Base-by-base conservation (phyloP, 2,329 filamentous ascomycete species). In the Cladosporium sp. region DNA sequence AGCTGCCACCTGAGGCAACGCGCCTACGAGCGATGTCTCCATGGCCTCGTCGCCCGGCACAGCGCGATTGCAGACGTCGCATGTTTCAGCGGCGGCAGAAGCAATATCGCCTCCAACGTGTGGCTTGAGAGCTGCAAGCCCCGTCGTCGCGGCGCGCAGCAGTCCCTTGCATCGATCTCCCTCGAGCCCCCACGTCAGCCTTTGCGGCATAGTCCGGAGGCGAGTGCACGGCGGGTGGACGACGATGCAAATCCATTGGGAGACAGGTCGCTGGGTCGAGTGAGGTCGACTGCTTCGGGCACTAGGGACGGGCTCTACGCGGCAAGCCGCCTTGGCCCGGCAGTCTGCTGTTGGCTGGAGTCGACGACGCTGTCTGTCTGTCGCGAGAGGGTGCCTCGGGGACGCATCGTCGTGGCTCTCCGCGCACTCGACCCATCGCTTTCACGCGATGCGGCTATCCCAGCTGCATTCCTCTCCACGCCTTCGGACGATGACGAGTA, bases 221-320 rank as follows among this genome's bases (percentile, higher is more conserved):
- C 47, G 47, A 50, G 30, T 11, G 20, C 47, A 20, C 15, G 3
- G 8, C 47, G 47, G 43, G 43, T 47, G 43, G 43, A 47, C 20
- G 47, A 30, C 19, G 47, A 37, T 20, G 36, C 36, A 15, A 38
- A 17, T 5, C 28, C 6, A 39, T 50, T 37, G 28, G 36, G 49
- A 22, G 36, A 51, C 51, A 54, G 51, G 15, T 39, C 15, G 51
- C 22, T 28, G 37, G 51, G 51, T 45, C 54, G 22, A 56, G 54
- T 56, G 54, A 56, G 40, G 54, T 56, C 38, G 43, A 36, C 40
- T 55, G 39, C 40, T 36, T 56, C 54, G 54, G 54, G 42, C 54
- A 39, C 54, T 56, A 56, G 54, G 15, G 54, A 45, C 52, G 39
- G 52, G 39, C 39, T 12, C 28, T 25, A n/a, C 51, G 51, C 52